Evolutionary conservation across 805 yeast genomes (phyloP).

Genomic region (Metschnikowia baotianmanensis): DNA sequence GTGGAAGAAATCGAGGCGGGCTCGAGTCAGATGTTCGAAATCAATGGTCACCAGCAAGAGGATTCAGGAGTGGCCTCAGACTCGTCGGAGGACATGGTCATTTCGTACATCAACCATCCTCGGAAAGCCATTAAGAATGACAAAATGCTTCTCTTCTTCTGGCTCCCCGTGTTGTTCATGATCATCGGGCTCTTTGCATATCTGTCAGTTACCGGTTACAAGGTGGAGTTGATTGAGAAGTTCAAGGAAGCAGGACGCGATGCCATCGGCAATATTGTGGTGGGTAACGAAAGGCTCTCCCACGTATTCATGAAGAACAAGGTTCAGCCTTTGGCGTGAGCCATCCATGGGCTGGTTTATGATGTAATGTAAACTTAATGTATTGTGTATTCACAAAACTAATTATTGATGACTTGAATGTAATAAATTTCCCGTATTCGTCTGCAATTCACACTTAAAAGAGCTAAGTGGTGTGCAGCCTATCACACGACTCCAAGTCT

Average conservation of each 20-base stretch:
- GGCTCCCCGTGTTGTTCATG: conserved; percentile 76
- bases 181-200: conserved; percentile 50
- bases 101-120: conserved; percentile 42
- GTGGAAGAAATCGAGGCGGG: conserved; percentile 6
- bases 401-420: no score
- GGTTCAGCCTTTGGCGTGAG: conserved; percentile 1
- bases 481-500: conserved; percentile 3
- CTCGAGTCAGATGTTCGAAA: background rate
- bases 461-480: conserved; percentile 2
- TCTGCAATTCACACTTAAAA: no score
- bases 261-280: conserved; percentile 40
- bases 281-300: conserved; percentile 42
- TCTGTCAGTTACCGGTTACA: conserved; percentile 39
- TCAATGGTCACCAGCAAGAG: conserved; percentile 18
- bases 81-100: conserved; percentile 43
- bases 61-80: conserved; percentile 38
- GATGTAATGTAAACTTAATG: background rate
- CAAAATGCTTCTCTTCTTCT: conserved; percentile 81
- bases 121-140: conserved; percentile 62
- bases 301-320: conserved; percentile 28
- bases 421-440: no score
- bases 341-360: background rate
- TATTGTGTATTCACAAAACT: no score
- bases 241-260: conserved; percentile 34
- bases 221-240: conserved; percentile 34